Conservation (phyloP, 192 early-diverging fungal species). For the Umbelopsis sp. region DNA sequence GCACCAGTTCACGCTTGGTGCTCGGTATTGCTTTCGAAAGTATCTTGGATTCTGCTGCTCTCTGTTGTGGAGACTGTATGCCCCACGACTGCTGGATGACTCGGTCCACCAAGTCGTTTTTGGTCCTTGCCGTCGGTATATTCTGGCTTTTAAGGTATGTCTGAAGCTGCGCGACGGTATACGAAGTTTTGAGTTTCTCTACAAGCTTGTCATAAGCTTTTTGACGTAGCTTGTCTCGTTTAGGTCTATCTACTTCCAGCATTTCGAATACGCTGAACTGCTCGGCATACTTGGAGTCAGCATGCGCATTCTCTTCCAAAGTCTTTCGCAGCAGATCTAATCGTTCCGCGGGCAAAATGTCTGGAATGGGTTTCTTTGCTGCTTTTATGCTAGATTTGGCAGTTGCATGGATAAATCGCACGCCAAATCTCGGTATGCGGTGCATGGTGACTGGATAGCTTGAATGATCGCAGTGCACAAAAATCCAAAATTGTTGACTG, state of each 20-base stretch:
- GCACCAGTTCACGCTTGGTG: background rate
- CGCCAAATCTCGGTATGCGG: no score
- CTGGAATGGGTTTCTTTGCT: no score
- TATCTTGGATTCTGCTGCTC: background rate
- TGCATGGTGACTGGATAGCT: no score
- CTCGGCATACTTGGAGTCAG: background rate
- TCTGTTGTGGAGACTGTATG: constrained; percentile 3
- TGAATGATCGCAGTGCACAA: no score
- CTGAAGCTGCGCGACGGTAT: background rate
- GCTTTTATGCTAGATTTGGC: no score
- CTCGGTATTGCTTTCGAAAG: background rate
- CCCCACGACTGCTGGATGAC: background rate
- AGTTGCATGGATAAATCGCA: no score
- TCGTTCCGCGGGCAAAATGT: no score
- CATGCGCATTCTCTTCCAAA: constrained; percentile 5
- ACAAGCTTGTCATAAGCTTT: constrained; percentile 12
- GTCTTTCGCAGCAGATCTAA: no score
- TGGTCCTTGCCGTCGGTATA: background rate
- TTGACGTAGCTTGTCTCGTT: background rate
- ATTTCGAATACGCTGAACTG: background rate
- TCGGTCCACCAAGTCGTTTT: background rate
- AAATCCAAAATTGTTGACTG: no score
- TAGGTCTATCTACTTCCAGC: background rate
- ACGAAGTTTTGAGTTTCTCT: background rate
- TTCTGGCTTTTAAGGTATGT: constrained; percentile 3